Percentiles rank a stretch among this genome's conserved stretches.
phyloP scores from a whole-genome alignment of 2,329 filamentous ascomycete genomes.

The Pseudopyricularia cyperi region DNA sequence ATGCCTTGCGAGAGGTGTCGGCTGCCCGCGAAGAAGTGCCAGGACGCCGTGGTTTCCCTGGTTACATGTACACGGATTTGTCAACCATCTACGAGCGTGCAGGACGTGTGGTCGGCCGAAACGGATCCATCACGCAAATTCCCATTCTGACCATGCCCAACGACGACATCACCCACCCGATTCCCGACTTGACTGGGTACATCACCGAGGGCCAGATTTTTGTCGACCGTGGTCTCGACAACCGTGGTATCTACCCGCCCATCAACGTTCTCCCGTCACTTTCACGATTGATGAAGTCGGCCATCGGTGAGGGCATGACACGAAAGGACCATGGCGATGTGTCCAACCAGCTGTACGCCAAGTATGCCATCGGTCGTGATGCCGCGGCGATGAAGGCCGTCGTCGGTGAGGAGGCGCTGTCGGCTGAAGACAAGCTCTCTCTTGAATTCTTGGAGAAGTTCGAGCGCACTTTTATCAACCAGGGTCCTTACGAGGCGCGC shows the following conservation, averaged over 20 bases:
- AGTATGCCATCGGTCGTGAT: conserved; percentile 98
- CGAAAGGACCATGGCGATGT: conserved; percentile 96
- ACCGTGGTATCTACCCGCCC: conserved; percentile 95
- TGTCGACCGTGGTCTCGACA: conserved; percentile 83
- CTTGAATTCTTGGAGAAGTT: conserved; percentile 99
- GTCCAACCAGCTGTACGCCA: conserved; percentile 98
- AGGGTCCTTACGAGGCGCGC: conserved; percentile 85
- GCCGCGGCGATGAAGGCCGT: conserved; percentile 98
- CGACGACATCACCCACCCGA: conserved; percentile 98
- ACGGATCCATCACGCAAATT: conserved; percentile 98
- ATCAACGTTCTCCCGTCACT: conserved; percentile 98
- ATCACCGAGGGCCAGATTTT: conserved; percentile 99
- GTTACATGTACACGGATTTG: conserved; percentile 99
- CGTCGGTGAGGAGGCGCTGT: conserved; percentile 94
- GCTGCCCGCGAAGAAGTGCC: conserved; percentile 97
- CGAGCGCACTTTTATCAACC: conserved; percentile 85
- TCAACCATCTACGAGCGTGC: conserved; percentile 99
- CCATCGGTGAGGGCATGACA: conserved; percentile 94
- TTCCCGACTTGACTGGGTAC: conserved; percentile 96
- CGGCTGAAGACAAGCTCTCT: conserved; percentile 91
- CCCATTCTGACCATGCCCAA: conserved; percentile 99
- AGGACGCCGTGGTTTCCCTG: conserved; percentile 96
- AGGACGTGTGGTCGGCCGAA: conserved; percentile 90
- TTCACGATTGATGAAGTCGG: conserved; percentile 99
- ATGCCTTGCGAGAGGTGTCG: conserved; percentile 96